Base-by-base conservation (phyloP, 345 rosid species). In the Mercurialis annua region DNA sequence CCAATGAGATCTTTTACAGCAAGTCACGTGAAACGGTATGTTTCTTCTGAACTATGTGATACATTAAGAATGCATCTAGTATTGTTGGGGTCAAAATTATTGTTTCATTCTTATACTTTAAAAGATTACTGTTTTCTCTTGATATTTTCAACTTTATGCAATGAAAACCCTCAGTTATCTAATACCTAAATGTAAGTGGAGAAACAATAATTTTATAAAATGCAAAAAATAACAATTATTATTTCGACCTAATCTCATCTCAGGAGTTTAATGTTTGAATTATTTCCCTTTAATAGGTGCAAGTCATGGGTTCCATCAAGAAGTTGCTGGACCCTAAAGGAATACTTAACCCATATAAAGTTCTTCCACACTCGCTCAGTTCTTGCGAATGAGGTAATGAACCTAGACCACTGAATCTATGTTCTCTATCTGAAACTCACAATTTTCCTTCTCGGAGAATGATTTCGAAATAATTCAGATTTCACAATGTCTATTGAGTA, bases 301-400 rank as follows among this genome's bases (percentile, higher is more conserved):
- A 85, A 65, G 65, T 84, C 70, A 93, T 90, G 98, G 86, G 72
- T 76, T 86, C 91, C 26, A 82, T 92, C 49, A 90, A 92, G 78
- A 87, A 77, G 70, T 66, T 87, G 81, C 70, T 92, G 74, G 98
- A 90, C 70, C 94, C 94, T 14, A 86, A 88, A 20, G 86, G 90
- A 52, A 88, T 93, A 71, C 88, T 90, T 62, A 90, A 90, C 65
- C 97, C 96, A 3, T 87, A 93, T 78, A 93, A 89, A 85, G 97
- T 90, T 75, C 85, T 88, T 67, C 92, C 93, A 8, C 87, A 70
- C 21, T 80, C 85, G 31, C 49, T 69, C 46, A 27, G 48, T 38
- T 58, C 66, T 20, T 2, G n/a, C 42, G 18, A 44, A 64, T 50
- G 58, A 67, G 58, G 54, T 48, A 21, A 51, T 40, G 12, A 15